Conservation (phyloP, 2,329 filamentous ascomycete genomes). For the Blumeria hordei region DNA sequence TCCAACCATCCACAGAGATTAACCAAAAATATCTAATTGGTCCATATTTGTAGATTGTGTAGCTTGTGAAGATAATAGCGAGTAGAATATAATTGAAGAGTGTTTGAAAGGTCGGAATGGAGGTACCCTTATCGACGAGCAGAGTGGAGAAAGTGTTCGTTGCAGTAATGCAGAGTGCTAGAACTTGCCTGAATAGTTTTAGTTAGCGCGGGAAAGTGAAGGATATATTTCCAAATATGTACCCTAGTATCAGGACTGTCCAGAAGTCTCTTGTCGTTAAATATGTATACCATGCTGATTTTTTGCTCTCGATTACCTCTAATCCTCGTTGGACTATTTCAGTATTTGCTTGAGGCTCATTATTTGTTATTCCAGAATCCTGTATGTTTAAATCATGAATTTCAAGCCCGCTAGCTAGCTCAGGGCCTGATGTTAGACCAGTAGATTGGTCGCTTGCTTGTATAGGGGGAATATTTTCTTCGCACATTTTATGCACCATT, state of each 20-base stretch:
- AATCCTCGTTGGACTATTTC: constrained; percentile 19
- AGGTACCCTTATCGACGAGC: constrained; percentile 40
- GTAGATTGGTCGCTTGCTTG: too few relatives aligned
- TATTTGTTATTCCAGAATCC: too few relatives aligned
- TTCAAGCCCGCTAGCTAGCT: too few relatives aligned
- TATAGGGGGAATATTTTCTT: too few relatives aligned
- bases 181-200: constrained; percentile 32
- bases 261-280: constrained; percentile 72
- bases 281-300: constrained; percentile 44
- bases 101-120: constrained; percentile 84
- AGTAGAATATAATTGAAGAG: constrained; percentile 86
- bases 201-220: neutral
- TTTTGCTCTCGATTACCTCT: constrained; percentile 27
- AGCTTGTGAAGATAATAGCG: constrained; percentile 54
- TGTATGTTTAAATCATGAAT: too few relatives aligned
- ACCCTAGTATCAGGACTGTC: constrained; percentile 54
- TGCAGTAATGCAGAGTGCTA: constrained; percentile 71
- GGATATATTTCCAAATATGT: constrained; percentile 4
- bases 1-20: constrained; percentile 56
- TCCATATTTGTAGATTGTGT: constrained; percentile 61
- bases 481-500: too few relatives aligned
- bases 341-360: constrained; percentile 5
- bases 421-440: too few relatives aligned
- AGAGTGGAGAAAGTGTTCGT: constrained; percentile 80
- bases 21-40: constrained; percentile 42